phyloP scores from a whole-genome alignment of 2,329 filamentous ascomycete genomes.

The Meredithiella fracta region DNA sequence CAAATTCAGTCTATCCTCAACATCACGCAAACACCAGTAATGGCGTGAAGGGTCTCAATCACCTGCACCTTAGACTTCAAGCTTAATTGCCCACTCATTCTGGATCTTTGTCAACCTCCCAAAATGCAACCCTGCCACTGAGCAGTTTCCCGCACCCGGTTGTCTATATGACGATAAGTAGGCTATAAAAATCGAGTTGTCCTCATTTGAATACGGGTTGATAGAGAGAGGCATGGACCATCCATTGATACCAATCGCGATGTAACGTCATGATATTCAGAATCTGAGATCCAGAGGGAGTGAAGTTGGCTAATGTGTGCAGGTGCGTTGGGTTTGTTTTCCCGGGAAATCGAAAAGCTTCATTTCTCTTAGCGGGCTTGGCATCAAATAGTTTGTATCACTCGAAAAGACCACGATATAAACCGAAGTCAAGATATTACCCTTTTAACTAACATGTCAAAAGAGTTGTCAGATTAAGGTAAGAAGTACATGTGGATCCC shows the following conservation, averaged over 20 bases:
- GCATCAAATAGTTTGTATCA: neutral
- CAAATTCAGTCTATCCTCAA: too few species aligned
- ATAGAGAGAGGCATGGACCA: neutral
- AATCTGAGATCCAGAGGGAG: neutral
- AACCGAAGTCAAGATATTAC: neutral
- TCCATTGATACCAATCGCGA: neutral
- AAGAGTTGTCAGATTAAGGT: neutral
- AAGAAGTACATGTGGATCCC: too few species aligned
- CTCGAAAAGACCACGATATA: neutral
- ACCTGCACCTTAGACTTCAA: too few species aligned
- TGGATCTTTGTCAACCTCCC: too few species aligned
- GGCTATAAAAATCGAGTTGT: neutral
- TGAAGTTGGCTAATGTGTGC: neutral
- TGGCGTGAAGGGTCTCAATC: too few species aligned
- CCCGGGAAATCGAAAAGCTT: neutral
- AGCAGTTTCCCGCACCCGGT: neutral
- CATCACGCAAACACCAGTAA: too few species aligned
- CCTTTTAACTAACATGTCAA: neutral
- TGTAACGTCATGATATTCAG: neutral
- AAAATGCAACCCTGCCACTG: too few species aligned
- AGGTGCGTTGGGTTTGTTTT: neutral
- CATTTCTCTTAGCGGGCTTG: neutral
- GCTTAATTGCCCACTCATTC: too few species aligned
- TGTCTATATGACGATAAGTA: neutral
- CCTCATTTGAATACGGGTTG: neutral